These are phyloP conservation scores for Caryopteris hybrid DNA, from an alignment of 305 asterid genomes.

Conservation along the genomic window DNA sequence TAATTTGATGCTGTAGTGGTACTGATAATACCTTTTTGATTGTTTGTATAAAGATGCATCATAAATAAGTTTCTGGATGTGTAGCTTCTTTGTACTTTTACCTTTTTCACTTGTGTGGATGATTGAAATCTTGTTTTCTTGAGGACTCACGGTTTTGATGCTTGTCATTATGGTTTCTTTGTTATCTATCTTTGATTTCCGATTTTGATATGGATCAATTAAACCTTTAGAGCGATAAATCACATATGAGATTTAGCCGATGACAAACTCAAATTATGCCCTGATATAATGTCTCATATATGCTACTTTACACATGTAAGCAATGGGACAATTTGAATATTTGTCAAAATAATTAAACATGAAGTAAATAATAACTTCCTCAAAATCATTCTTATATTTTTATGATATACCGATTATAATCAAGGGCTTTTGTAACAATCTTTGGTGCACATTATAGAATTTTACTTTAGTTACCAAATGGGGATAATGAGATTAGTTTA, in stretches of 20 bases:
- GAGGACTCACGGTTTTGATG: neutral
- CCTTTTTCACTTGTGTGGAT: neutral
- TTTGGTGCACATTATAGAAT: neutral
- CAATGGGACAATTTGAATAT: neutral
- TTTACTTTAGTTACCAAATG: neutral
- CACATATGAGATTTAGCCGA: neutral
- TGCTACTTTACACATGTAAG: neutral
- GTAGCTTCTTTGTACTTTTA: neutral
- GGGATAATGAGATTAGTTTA: neutral
- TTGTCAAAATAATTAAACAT: neutral
- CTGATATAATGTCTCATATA: neutral
- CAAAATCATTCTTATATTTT: neutral
- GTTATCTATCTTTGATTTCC: neutral
- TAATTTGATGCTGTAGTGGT: slow-evolving; percentile 13
- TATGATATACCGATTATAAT: neutral
- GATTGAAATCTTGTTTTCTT: neutral
- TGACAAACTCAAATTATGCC: neutral
- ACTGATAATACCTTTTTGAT: slow-evolving; percentile 5
- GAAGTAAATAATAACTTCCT: neutral
- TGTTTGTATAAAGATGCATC: neutral
- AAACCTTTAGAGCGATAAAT: neutral
- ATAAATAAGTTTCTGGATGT: neutral
- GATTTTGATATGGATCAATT: neutral
- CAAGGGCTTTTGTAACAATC: neutral
- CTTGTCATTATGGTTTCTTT: neutral